phyloP scores from a whole-genome alignment of 1,284 basidiomycete species.

The Moniliophthora roreri region DNA sequence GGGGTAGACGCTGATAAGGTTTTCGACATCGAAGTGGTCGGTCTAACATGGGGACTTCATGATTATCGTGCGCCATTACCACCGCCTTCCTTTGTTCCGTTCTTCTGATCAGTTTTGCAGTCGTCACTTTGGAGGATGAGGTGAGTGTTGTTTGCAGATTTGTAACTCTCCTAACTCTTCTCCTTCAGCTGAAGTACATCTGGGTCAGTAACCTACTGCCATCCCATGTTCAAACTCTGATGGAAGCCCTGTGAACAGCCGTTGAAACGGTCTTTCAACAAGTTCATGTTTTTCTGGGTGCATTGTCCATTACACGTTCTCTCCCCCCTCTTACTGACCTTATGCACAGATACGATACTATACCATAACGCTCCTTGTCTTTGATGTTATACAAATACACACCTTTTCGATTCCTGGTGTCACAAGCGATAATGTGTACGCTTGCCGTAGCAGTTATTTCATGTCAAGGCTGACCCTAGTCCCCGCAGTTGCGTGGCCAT shows the following conservation, averaged over 20 bases:
- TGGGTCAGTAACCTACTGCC: constrained; percentile 25
- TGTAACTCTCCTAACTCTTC: not conserved
- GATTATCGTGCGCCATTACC: constrained; percentile 14
- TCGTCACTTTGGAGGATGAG: constrained; percentile 14
- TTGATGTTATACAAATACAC: constrained; percentile 42
- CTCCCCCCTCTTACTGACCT: not conserved
- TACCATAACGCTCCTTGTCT: constrained; percentile 35
- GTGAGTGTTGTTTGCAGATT: not conserved
- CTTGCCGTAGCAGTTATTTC: constrained; percentile 2
- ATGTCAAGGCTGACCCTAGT: not conserved
- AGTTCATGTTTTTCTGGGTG: constrained; percentile 40
- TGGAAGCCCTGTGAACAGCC: constrained; percentile 18
- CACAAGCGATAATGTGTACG: constrained; percentile 29
- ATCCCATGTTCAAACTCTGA: not conserved
- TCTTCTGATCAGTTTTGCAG: not conserved
- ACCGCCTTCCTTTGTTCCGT: not conserved
- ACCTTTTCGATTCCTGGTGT: constrained; percentile 33
- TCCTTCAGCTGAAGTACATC: constrained; percentile 36
- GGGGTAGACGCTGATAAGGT: not conserved
- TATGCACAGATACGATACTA: constrained; percentile 41
- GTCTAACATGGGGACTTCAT: constrained; percentile 14
- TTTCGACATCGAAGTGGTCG: constrained; percentile 12
- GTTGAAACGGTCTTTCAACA: constrained; percentile 29
- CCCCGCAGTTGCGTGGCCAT: constrained; percentile 33
- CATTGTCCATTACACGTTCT: constrained; percentile 1